Percentiles rank a stretch among this genome's conserved stretches.
Evolutionary conservation across 768 basidiomycete genomes (phyloP).

Genomic region (Suillus cothurnatus): DNA sequence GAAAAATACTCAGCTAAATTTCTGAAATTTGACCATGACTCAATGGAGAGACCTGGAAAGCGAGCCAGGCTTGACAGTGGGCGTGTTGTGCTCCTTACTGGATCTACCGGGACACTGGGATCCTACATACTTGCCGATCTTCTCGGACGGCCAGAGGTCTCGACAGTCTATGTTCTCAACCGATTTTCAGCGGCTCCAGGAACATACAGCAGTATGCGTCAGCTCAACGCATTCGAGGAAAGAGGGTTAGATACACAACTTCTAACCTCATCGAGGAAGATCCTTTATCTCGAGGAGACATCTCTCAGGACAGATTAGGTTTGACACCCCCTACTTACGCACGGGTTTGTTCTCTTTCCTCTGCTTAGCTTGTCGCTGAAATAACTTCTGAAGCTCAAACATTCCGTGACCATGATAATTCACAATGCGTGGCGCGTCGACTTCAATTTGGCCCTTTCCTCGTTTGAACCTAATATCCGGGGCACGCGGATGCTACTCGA

Average conservation of each 20-base stretch:
- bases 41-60: neutral
- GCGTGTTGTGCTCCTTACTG: slow-evolving; percentile 38
- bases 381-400: slow-evolving; percentile 8
- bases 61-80: neutral
- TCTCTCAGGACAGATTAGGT: slow-evolving; percentile 28
- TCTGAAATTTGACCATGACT: slow-evolving; percentile 20
- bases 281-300: slow-evolving; percentile 39
- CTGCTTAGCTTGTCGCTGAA: neutral
- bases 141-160: slow-evolving; percentile 19
- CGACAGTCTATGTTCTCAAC: slow-evolving; percentile 34
- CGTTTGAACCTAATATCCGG: slow-evolving; percentile 37
- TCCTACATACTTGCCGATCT: slow-evolving; percentile 34
- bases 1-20: slow-evolving; percentile 36
- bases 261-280: slow-evolving; percentile 26
- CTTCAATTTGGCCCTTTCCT: slow-evolving; percentile 38
- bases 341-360: slow-evolving; percentile 23
- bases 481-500: slow-evolving; percentile 34
- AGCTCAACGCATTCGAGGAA: slow-evolving; percentile 32
- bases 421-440: slow-evolving; percentile 43
- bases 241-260: slow-evolving; percentile 31
- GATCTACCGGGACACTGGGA: slow-evolving; percentile 42
- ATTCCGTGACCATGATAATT: slow-evolving; percentile 29
- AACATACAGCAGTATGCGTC: slow-evolving; percentile 20
- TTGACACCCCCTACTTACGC: slow-evolving; percentile 24
- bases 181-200: slow-evolving; percentile 13